phyloP scores from a whole-genome alignment of 805 yeast genomes.

The Clavispora phyllophila region DNA sequence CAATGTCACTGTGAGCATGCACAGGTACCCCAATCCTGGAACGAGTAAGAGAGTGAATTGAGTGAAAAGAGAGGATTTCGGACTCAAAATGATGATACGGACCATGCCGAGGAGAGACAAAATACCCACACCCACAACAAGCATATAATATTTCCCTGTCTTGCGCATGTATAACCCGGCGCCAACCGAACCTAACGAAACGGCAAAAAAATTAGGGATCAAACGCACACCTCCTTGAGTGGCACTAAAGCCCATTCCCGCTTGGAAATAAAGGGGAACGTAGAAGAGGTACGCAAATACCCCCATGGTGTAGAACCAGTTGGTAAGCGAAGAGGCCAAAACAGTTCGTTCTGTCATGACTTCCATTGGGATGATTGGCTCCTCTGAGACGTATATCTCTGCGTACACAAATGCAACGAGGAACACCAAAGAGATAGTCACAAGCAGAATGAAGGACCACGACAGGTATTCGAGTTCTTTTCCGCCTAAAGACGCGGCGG shows the following conservation, averaged over 20 bases:
- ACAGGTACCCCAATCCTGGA: conserved; percentile 64
- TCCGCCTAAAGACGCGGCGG: conserved; percentile 66
- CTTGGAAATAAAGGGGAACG: conserved; percentile 61
- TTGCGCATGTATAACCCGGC: conserved; percentile 63
- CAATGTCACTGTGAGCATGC: conserved; percentile 64
- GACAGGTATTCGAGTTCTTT: conserved; percentile 46
- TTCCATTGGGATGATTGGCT: conserved; percentile 66
- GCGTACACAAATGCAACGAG: conserved; percentile 42
- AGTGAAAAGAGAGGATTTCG: conserved; percentile 23
- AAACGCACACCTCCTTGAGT: conserved; percentile 55
- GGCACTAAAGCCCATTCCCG: conserved; percentile 49
- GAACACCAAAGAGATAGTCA: conserved; percentile 29
- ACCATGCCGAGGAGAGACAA: conserved; percentile 44
- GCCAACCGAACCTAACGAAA: conserved; percentile 60
- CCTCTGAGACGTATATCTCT: conserved; percentile 48
- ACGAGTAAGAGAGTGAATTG: conserved; percentile 45
- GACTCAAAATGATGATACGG: conserved; percentile 27
- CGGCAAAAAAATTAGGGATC: conserved; percentile 65
- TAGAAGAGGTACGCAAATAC: conserved; percentile 60
- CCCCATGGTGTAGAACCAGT: conserved; percentile 69
- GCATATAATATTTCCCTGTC: conserved; percentile 59
- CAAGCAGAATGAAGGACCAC: conserved; percentile 30
- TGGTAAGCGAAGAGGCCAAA: conserved; percentile 58
- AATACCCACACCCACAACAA: conserved; percentile 40
- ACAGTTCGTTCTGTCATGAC: conserved; percentile 56